Conservation (phyloP, 192 early-diverging fungal genomes). For the Diversispora eburnea region DNA sequence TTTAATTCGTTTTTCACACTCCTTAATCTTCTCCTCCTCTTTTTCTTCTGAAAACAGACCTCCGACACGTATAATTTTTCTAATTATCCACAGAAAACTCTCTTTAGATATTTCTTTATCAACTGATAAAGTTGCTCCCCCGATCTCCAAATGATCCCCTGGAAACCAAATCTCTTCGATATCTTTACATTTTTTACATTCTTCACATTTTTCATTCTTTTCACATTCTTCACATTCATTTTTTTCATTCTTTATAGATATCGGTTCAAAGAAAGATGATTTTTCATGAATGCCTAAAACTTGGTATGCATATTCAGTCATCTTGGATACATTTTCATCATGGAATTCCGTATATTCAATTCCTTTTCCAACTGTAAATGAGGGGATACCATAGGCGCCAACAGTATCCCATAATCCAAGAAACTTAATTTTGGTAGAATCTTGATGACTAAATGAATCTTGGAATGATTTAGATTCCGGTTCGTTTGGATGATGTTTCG, state of each 20-base stretch:
- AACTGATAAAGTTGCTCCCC: not conserved
- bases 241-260: not conserved
- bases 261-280: not conserved
- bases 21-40: not conserved
- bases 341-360: constrained; percentile 17
- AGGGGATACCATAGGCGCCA: constrained; percentile 21
- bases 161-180: constrained; percentile 9
- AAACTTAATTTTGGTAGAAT: constrained; percentile 28
- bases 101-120: not conserved
- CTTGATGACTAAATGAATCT: constrained; percentile 15
- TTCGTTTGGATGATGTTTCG: not conserved
- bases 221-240: too few relatives aligned
- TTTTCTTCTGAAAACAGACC: not conserved
- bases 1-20: not conserved
- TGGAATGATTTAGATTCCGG: not conserved
- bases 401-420: constrained; percentile 30
- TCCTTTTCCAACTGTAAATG: constrained; percentile 11
- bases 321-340: constrained; percentile 9
- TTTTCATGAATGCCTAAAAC: not conserved
- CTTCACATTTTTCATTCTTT: too few relatives aligned
- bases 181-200: too few relatives aligned
- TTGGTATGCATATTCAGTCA: constrained; percentile 21
- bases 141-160: not conserved
- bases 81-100: not conserved
- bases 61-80: not conserved